Evolutionary conservation across 2,329 filamentous ascomycete genomes (phyloP), one percentile per base, ranked within the genome.

Genomic region (Mycosphaerelloides madeirae): DNA sequence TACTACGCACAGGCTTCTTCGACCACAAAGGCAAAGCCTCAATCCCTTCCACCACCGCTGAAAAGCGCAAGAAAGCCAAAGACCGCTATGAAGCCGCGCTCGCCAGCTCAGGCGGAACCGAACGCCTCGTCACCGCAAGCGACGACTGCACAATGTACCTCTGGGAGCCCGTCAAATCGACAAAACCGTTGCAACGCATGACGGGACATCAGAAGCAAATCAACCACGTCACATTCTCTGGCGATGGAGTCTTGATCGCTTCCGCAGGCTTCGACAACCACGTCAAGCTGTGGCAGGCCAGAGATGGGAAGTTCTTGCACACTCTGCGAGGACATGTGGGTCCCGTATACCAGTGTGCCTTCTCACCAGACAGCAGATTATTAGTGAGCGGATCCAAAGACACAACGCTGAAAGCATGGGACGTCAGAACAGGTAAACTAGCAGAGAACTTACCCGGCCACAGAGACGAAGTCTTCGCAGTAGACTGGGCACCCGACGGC

Each of bases 71-170:
- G 6, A 87, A 87, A 63, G 90, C 93, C 0, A 84, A 82, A 64
- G 78, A 85, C 56, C 79, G 89, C 19, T 97, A 95, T 61, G 83
- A 93, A 57, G 87, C 89, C 63, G 89, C 89, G 1, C 87, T 88
- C 4, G 85, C 76, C 2, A 49, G 46, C 11, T 58, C 60, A 6
- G 56, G 55, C 11, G 75, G 95, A 16, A 81, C 85, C 1, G 93
- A 98, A 70, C 80, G 87, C 20, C 70, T 97, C 3, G 86, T 95
- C 2, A 94, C 89, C 7, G 93, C 91, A 2, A 91, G 85, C 54
- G 93, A 97, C 62, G 93, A 98, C 66, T 95, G 90, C 65, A 95
- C 90, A 5, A 91, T 98, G 78, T 95, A 89, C 64, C 77, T 98
- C 6, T 98, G 91, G 91, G 87, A 94, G 48, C 90, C 90, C 0